phyloP scores from a whole-genome alignment of 2,329 filamentous ascomycete species.

The Graphilbum fragrans region DNA sequence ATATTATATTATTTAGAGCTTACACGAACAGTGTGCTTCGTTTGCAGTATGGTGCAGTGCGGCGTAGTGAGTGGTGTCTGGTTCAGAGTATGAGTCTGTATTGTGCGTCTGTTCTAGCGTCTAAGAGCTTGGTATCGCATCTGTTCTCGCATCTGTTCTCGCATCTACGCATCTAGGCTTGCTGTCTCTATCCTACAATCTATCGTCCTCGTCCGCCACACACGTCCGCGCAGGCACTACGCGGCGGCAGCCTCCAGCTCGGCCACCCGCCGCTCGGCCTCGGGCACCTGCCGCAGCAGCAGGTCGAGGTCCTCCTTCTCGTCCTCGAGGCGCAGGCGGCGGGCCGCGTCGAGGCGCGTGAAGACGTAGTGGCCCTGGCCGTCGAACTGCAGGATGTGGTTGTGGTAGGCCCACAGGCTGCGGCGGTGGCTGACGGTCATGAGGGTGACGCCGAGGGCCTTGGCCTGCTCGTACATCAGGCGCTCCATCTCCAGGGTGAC shows the following conservation, averaged over 20 bases:
- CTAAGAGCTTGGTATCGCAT: no score
- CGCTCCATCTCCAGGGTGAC: constrained; percentile 94
- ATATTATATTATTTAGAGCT: no score
- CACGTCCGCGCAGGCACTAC: no score
- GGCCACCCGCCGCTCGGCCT: constrained; percentile 71
- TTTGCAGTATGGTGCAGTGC: no score
- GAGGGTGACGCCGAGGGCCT: constrained; percentile 79
- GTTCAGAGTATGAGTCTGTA: no score
- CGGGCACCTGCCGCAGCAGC: constrained; percentile 71
- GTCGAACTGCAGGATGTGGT: constrained; percentile 89
- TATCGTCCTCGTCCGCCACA: no score
- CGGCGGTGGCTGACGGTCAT: constrained; percentile 93
- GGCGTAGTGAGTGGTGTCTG: no score
- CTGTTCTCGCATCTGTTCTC: no score
- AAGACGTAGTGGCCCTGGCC: constrained; percentile 89
- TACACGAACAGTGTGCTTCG: no score
- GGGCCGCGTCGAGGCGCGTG: constrained; percentile 78
- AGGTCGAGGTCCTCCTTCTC: constrained; percentile 92
- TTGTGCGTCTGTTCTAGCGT: no score
- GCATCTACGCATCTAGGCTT: no score
- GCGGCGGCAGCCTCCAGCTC: constrained; percentile 49
- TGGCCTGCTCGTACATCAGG: constrained; percentile 95
- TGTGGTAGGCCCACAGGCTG: constrained; percentile 94
- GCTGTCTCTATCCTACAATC: no score
- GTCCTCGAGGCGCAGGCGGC: constrained; percentile 75